phyloP scores from a whole-genome alignment of 345 rosid species.

The Gossypium mustelinum region DNA sequence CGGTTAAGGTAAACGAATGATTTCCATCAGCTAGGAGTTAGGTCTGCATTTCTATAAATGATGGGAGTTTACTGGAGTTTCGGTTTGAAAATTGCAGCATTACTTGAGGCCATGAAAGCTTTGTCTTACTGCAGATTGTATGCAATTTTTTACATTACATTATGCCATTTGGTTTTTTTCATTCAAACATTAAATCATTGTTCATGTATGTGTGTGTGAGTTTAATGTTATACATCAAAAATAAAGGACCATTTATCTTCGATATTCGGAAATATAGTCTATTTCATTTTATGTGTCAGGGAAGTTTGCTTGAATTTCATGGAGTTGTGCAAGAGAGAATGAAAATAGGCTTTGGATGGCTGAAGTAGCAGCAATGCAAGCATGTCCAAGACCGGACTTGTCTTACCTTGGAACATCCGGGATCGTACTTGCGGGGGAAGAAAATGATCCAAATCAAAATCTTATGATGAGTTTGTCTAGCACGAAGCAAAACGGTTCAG shows the following conservation, averaged over 20 bases:
- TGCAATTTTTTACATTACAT: background rate
- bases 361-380: conserved; percentile 90
- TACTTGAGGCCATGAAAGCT: background rate
- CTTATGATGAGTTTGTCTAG: conserved; percentile 27
- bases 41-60: background rate
- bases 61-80: background rate
- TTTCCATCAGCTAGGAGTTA: background rate
- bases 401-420: conserved; percentile 76
- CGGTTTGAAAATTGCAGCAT: background rate
- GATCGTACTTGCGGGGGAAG: conserved; percentile 70
- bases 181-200: background rate
- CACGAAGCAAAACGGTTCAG: conserved; percentile 38
- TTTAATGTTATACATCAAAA: background rate
- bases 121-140: background rate
- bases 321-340: conserved; percentile 89
- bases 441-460: conserved; percentile 37
- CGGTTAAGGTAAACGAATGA: conserved; percentile 65
- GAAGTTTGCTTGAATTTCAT: conserved; percentile 84
- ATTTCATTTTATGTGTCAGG: conserved; percentile 32
- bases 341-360: conserved; percentile 92
- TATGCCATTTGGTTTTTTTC: background rate
- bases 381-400: conserved; percentile 62
- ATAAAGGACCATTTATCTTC: background rate
- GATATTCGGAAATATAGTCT: background rate
- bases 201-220: background rate